A percentile compares a stretch with the other conserved stretches of the same genome.
Evolutionary conservation across 169 alveolate species (phyloP).

Genomic region (Plasmodium adleri): DNA sequence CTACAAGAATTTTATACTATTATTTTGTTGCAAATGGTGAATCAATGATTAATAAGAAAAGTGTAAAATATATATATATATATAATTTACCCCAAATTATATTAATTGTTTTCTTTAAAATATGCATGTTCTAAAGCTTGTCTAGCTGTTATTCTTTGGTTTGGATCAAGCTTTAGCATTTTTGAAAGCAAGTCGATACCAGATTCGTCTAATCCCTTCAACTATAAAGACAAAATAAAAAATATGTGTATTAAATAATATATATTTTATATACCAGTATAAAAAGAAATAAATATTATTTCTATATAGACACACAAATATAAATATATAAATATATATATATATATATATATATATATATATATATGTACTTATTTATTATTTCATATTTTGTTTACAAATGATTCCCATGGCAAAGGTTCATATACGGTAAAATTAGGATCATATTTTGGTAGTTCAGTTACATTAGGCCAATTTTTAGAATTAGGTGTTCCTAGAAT

Average conservation of each 20-base stretch:
- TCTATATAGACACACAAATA: not conserved
- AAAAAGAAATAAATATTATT: not conserved
- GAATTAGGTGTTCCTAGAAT: conserved; percentile 97
- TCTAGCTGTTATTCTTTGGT: conserved; percentile 96
- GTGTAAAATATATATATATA: too few relatives aligned
- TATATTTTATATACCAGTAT: not conserved
- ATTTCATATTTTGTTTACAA: conserved; percentile 63
- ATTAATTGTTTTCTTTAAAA: conserved; percentile 87
- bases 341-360: not conserved
- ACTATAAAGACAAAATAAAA: conserved; percentile 79
- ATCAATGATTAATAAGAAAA: too few relatives aligned
- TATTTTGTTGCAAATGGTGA: too few relatives aligned
- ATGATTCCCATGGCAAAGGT: conserved; percentile 83
- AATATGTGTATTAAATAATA: not conserved
- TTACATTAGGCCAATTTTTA: conserved; percentile 93
- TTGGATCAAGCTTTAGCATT: conserved; percentile 95
- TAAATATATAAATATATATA: not conserved
- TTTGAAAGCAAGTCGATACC: conserved; percentile 93
- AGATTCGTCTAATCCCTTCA: conserved; percentile 84
- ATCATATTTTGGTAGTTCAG: conserved; percentile 94
- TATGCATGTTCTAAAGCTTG: conserved; percentile 96
- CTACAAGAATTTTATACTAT: too few relatives aligned
- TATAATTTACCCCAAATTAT: not conserved
- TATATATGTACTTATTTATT: not conserved
- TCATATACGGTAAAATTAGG: conserved; percentile 84